These are phyloP conservation scores for Vaccinium corymbosum DNA, from an alignment of 148 eudicot species.

Conservation along the genomic window DNA sequence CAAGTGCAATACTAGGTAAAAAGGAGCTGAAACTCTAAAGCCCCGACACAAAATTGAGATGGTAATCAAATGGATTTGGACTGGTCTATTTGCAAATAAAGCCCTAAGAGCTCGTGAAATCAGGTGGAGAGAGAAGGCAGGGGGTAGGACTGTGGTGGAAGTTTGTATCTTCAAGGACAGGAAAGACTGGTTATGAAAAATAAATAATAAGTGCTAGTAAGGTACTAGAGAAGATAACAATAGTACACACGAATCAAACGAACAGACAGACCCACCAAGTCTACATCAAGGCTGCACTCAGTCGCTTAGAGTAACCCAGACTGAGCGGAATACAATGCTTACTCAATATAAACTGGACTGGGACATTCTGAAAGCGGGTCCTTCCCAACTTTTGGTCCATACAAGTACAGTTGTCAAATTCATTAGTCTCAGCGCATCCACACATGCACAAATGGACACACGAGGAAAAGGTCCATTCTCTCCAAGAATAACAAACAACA, in stretches of 20 bases:
- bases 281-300: neutral
- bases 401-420: neutral
- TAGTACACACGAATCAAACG: neutral
- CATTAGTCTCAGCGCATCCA: neutral
- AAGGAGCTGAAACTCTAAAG: no score
- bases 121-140: no score
- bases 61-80: no score
- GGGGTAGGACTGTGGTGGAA: no score
- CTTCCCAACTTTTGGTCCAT: neutral
- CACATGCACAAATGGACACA: neutral
- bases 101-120: no score
- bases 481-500: neutral
- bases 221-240: neutral
- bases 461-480: neutral
- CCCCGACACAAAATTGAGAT: no score
- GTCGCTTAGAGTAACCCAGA: neutral
- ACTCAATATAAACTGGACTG: neutral
- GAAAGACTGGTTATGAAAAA: neutral
- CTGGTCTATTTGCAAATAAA: no score
- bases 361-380: neutral
- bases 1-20: no score
- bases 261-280: neutral
- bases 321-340: neutral
- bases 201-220: neutral
- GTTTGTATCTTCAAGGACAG: no score